phyloP scores from a whole-genome alignment of 352 stramenopile genomes.

The Thraustochytrium striatum region DNA sequence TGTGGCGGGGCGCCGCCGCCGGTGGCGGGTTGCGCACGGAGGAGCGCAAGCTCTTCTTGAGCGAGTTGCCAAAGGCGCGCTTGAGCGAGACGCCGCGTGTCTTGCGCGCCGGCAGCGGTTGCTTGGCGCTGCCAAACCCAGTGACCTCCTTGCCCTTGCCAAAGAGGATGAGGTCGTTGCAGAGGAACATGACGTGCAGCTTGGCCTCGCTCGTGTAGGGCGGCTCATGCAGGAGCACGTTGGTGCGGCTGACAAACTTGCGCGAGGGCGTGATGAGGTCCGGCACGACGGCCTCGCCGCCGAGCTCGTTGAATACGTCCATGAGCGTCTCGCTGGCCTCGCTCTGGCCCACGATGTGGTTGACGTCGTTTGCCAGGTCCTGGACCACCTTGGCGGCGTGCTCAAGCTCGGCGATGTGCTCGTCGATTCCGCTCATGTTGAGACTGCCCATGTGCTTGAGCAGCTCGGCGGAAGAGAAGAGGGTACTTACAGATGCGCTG shows the following conservation, averaged over 20 bases:
- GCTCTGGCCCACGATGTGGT: conserved; percentile 46
- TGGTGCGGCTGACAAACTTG: conserved; percentile 31
- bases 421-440: background rate
- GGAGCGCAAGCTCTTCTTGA: background rate
- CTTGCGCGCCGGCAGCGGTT: conserved; percentile 6
- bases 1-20: too few relatives aligned
- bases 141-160: background rate
- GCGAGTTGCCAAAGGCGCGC: background rate
- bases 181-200: conserved; percentile 39
- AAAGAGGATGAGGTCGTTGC: conserved; percentile 34
- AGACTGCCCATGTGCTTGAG: conserved; percentile 48
- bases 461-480: conserved; percentile 51
- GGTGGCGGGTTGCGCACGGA: background rate
- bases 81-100: conserved; percentile 16
- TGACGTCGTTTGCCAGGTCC: conserved; percentile 51
- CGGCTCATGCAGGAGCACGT: conserved; percentile 43
- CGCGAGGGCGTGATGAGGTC: conserved; percentile 15
- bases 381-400: conserved; percentile 41
- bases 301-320: conserved; percentile 49
- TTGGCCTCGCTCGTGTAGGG: conserved; percentile 26
- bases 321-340: conserved; percentile 37
- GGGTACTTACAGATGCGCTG: conserved; percentile 51
- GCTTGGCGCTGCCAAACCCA: background rate
- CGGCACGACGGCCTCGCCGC: conserved; percentile 8
- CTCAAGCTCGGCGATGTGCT: conserved; percentile 33